phyloP scores from a whole-genome alignment of 148 eudicot species.

The Limonium bicolor region DNA sequence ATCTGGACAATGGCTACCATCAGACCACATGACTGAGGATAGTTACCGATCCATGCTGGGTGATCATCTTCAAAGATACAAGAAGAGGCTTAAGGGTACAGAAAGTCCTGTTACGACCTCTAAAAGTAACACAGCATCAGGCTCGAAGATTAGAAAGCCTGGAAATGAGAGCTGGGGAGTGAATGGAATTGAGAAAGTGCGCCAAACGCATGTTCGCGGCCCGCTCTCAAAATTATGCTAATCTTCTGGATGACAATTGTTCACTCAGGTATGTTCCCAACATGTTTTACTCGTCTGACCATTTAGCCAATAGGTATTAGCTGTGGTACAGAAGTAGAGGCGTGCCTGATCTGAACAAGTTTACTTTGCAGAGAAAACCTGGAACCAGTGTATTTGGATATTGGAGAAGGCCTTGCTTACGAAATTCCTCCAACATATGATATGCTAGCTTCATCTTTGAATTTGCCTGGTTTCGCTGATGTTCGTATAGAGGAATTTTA shows the following conservation, averaged over 20 bases:
- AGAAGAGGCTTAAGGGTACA: conserved; percentile 36
- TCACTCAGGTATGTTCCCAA: conserved; percentile 30
- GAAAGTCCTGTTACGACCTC: conserved; percentile 24
- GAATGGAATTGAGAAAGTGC: conserved; percentile 38
- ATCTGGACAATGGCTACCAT: conserved; percentile 42
- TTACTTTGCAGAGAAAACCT: conserved; percentile 34
- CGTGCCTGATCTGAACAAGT: neutral
- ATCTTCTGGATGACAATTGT: conserved; percentile 33
- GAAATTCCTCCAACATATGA: conserved; percentile 82
- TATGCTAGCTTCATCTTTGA: conserved; percentile 50
- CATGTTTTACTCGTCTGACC: conserved; percentile 35
- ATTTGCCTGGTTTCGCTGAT: conserved; percentile 69
- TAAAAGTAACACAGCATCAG: conserved; percentile 21
- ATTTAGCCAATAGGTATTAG: no score
- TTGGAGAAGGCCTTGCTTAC: conserved; percentile 77
- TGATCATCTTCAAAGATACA: conserved; percentile 76
- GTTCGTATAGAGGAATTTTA: conserved; percentile 69
- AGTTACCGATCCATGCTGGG: conserved; percentile 73
- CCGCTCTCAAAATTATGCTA: conserved; percentile 31
- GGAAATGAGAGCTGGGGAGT: conserved; percentile 34
- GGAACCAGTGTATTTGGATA: conserved; percentile 70
- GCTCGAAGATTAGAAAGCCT: conserved; percentile 36
- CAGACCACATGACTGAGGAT: conserved; percentile 53
- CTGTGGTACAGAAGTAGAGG: neutral
- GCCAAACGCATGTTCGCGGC: conserved; percentile 23